A percentile compares a stretch with the other conserved stretches of the same genome.
Conservation (phyloP, 1,284 basidiomycete genomes). For the Volvariella surrecta region DNA sequence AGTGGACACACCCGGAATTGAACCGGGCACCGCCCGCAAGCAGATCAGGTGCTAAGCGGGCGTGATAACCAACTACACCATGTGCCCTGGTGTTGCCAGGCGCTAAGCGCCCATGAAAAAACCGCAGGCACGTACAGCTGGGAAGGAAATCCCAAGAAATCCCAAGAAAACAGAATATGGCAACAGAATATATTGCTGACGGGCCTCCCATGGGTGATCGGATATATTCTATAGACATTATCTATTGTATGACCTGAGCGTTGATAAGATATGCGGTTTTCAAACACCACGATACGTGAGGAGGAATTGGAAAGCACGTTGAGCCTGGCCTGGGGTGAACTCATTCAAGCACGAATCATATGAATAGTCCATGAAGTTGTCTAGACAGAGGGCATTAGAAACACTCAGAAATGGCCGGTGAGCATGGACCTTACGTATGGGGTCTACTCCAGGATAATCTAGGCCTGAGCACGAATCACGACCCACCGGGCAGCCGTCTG, state of each 20-base stretch:
- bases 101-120: too few species aligned
- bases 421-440: constrained; percentile 22
- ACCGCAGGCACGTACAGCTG: too few species aligned
- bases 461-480: constrained; percentile 26
- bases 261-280: too few species aligned
- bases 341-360: constrained; percentile 7
- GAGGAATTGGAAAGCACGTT: too few species aligned
- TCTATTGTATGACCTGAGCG: too few species aligned
- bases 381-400: constrained; percentile 1
- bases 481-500: constrained; percentile 24
- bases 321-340: constrained; percentile 6
- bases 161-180: too few species aligned
- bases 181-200: too few species aligned
- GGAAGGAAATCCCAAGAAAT: too few species aligned
- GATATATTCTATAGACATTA: too few species aligned
- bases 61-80: constrained; percentile 24
- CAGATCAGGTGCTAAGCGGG: constrained; percentile 14
- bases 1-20: constrained; percentile 22
- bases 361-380: constrained; percentile 9
- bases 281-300: too few species aligned
- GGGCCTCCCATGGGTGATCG: too few species aligned
- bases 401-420: not conserved
- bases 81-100: constrained; percentile 13
- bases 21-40: constrained; percentile 19
- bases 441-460: constrained; percentile 19